Percentiles rank a stretch among this genome's conserved stretches.
phyloP scores from a whole-genome alignment of 495 filamentous ascomycete species.

The Daldinia caldariorum region DNA sequence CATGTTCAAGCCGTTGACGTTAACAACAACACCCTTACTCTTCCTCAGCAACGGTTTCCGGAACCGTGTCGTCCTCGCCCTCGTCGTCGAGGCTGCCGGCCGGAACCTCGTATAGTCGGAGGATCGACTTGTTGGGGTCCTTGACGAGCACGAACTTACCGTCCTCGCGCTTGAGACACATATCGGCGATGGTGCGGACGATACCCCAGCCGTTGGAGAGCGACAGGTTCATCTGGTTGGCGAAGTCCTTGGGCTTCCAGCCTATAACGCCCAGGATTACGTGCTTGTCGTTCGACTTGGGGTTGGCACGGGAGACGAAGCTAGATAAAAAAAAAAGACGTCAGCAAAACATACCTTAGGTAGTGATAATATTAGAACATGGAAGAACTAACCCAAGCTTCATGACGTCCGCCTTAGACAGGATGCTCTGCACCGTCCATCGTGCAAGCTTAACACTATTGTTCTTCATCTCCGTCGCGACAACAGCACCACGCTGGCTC shows the following conservation, averaged over 20 bases:
- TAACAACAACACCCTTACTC: constrained; percentile 34
- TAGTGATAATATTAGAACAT: not conserved
- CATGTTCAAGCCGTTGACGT: not conserved
- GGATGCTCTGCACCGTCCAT: constrained; percentile 95
- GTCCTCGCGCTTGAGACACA: constrained; percentile 77
- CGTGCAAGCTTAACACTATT: constrained; percentile 97
- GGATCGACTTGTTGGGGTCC: constrained; percentile 95
- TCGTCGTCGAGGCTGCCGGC: constrained; percentile 80
- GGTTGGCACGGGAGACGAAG: constrained; percentile 93
- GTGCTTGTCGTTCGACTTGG: constrained; percentile 87
- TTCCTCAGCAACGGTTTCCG: constrained; percentile 48
- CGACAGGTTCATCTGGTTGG: constrained; percentile 96
- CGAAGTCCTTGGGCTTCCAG: constrained; percentile 97
- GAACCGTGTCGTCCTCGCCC: constrained; percentile 51
- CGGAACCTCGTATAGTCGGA: constrained; percentile 93
- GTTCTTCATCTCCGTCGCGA: constrained; percentile 99
- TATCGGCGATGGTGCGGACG: constrained; percentile 95
- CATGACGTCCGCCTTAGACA: constrained; percentile 95
- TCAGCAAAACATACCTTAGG: constrained; percentile 35
- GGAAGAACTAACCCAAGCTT: constrained; percentile 80
- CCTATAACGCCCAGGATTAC: constrained; percentile 94
- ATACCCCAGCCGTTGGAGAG: constrained; percentile 99
- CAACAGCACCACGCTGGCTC: constrained; percentile 91
- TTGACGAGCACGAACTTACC: constrained; percentile 78
- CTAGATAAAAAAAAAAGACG: constrained; percentile 50